phyloP scores from a whole-genome alignment of 106 monocot species.

The Allium fistulosum region DNA sequence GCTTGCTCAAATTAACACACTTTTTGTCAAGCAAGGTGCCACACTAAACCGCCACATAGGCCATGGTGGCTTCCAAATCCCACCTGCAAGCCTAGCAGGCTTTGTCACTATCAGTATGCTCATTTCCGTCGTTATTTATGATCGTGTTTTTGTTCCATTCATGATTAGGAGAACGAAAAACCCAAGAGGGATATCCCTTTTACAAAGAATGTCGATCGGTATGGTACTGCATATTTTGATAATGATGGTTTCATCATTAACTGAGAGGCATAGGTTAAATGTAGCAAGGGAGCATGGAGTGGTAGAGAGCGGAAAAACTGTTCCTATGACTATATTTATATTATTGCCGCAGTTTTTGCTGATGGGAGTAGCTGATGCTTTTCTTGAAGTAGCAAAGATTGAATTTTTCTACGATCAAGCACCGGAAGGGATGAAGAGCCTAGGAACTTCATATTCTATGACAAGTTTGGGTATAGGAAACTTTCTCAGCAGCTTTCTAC shows the following conservation, averaged over 20 bases:
- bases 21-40: conserved; percentile 57
- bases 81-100: conserved; percentile 34
- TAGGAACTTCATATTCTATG: conserved; percentile 38
- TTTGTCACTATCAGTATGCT: conserved; percentile 58
- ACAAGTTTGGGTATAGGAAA: conserved; percentile 36
- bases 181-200: conserved; percentile 49
- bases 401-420: conserved; percentile 67
- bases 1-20: conserved; percentile 41
- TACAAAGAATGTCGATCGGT: conserved; percentile 34
- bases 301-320: neutral
- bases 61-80: conserved; percentile 30
- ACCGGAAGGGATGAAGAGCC: conserved; percentile 53
- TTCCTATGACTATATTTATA: conserved; percentile 30
- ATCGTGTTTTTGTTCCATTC: conserved; percentile 25
- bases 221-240: conserved; percentile 25
- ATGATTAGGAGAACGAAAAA: conserved; percentile 25
- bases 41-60: conserved; percentile 50
- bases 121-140: conserved; percentile 30
- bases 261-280: conserved; percentile 18
- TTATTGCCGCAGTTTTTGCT: conserved; percentile 49
- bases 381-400: conserved; percentile 32
- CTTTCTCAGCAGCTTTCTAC: conserved; percentile 46
- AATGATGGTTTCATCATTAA: conserved; percentile 27
- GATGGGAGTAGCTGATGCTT: conserved; percentile 50
- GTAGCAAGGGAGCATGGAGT: conserved; percentile 7